Evolutionary conservation across 2,329 filamentous ascomycete species (phyloP).

Genomic region (Cercospora zeina): DNA sequence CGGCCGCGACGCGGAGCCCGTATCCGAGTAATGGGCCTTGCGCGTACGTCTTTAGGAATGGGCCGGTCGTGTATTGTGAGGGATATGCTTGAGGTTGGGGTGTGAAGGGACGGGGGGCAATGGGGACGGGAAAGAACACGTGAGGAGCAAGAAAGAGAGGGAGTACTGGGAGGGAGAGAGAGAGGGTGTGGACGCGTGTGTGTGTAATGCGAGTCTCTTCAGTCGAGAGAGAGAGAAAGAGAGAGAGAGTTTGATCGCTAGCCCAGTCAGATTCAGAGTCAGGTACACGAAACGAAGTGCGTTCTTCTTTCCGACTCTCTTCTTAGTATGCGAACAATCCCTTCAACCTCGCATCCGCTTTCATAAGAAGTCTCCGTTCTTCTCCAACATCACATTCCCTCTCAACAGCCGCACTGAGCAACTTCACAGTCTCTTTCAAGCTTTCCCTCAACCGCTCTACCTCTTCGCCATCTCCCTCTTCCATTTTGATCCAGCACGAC

Average conservation of each 20-base stretch:
- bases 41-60: constrained; percentile 1
- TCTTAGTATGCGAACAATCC: constrained; percentile 30
- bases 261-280: background rate
- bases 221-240: background rate
- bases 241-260: background rate
- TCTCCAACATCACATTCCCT: constrained; percentile 34
- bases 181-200: background rate
- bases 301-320: background rate
- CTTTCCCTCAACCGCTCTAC: constrained; percentile 23
- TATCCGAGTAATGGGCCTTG: constrained; percentile 6
- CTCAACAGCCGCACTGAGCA: constrained; percentile 32
- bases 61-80: constrained; percentile 8
- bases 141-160: background rate
- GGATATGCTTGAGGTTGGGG: background rate
- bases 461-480: background rate
- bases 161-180: background rate
- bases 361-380: constrained; percentile 32
- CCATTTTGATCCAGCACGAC: constrained; percentile 42
- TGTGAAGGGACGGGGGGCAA: background rate
- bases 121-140: background rate
- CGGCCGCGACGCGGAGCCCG: background rate
- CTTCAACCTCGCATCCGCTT: constrained; percentile 36
- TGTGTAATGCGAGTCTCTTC: background rate
- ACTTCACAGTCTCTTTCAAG: constrained; percentile 31
- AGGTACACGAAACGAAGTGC: background rate